Base-by-base conservation (phyloP, 352 stramenopile species). In the Phytophthora melonis region DNA sequence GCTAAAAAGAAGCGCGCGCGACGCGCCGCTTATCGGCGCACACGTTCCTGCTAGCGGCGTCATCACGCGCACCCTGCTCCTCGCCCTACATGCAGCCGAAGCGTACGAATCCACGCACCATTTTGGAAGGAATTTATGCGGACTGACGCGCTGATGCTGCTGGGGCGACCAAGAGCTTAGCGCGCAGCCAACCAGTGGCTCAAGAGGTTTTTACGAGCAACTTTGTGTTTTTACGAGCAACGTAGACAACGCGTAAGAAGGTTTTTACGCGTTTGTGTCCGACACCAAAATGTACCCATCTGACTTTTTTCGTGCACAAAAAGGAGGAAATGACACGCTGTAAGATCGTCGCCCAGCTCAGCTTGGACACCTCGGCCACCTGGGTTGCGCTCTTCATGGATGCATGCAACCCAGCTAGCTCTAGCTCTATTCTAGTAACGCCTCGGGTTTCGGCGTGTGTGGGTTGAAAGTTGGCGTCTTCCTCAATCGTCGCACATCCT, bases 91-190 rank as follows among this genome's bases (percentile, higher is more conserved):
- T 16, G 52, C 68, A 50, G 47, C 34, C 9, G 13, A 52, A 68
- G 57, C 21, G n/a, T 2, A 2, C 21, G 8, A 43, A 43, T 58
- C 21, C 7, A 77, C 75, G 75, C 72, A 82, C 75, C 75, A 82
- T 82, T 77, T 79, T 79, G 56, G 61, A 79, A 82, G 75, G 71
- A 82, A 77, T 43, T 82, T 77, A 77, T 79, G 74, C 67, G 67
- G 72, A 82, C 71, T 79, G 71, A 74, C 53, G 39, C 61, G 61
- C 52, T 74, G 66, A 61, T 74, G 14, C 14, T 5, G 21, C 13
- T 49, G 34, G 66, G 50, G 56, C 39, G 62, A 39, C 30, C 56
- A 65, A 30, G 23, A 14, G 7, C 30, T 41, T 16, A 43, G 65
- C 13, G 54, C 43, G 63, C 63, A 77, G 62, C 63, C 70, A 79